phyloP scores from a whole-genome alignment of 306 rosid genomes.

The Quercus agrifolia region DNA sequence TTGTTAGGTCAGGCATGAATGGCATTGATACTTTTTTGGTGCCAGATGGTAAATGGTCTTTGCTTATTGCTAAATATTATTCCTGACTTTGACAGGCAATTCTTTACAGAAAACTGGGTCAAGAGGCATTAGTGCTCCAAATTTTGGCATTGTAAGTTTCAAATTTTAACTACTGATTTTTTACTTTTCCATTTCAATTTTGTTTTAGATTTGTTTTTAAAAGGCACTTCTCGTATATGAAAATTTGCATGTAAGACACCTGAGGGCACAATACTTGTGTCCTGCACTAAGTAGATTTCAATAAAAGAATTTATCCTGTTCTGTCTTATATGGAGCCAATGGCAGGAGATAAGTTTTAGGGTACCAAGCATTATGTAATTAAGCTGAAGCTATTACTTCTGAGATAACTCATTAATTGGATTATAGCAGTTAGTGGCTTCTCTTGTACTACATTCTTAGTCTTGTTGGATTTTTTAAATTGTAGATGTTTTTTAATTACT shows the following conservation, averaged over 20 bases:
- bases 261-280: not conserved
- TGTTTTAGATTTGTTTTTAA: too few relatives aligned
- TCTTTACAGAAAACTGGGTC: constrained; percentile 93
- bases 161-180: not conserved
- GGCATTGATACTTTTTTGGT: not conserved
- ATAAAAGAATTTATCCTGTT: not conserved
- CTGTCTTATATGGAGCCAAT: not conserved
- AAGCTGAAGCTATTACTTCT: not conserved
- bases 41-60: not conserved
- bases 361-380: not conserved
- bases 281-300: not conserved
- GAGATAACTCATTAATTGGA: not conserved
- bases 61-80: not conserved
- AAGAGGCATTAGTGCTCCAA: constrained; percentile 90
- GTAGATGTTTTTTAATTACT: not conserved
- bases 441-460: not conserved
- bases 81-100: constrained; percentile 65
- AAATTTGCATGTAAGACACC: not conserved
- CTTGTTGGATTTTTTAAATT: not conserved
- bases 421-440: not conserved
- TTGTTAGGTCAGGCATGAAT: not conserved
- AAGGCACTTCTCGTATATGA: not conserved
- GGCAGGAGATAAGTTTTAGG: not conserved
- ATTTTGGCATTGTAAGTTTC: constrained; percentile 91
- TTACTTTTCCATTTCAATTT: too few relatives aligned